Base-by-base conservation (phyloP, 1,284 basidiomycete genomes). In the Apiotrichum mycotoxinovorans region DNA sequence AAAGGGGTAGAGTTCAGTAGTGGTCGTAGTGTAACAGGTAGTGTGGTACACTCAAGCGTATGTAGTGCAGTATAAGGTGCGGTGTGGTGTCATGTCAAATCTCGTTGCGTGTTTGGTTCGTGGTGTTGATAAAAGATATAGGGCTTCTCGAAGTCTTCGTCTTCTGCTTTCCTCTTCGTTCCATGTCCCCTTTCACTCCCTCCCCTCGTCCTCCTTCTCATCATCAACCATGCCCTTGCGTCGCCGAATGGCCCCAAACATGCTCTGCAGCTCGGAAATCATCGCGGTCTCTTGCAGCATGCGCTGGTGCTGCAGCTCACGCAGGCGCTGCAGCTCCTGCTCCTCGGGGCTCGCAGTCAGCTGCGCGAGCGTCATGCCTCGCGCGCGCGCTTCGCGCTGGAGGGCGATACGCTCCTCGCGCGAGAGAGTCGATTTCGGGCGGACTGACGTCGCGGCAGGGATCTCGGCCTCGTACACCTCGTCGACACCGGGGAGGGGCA, bases 211-310 rank as follows among this genome's bases (percentile, higher is more conserved):
- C 30, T 30, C 12, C 30, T 30, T 30, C 30, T 12, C 30, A 30
- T 30, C 30, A 12, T 30, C 30, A 12, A 30, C 37, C 54, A 60
- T 56, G 22, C 60, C 65, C 54, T 70, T 75, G 30, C 65, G 58
- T 27, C 52, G 47, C 58, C 72, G 57, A 27, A 75, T 74, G 22
- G 66, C 56, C 20, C 66, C 72, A 41, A 75, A 73, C 51, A 75
- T 65, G 17, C 69, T 65, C 52, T 64, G 61, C 26, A 75, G 59
- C 65, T 75, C 73, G 41, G 65, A 62, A 18, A 75, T 66, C 27
- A 75, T 66, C 52, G 64, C 49, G 4, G 66, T 66, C 14, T 64
- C 66, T 0, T 47, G 47, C 26, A 49, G 58, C 50, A 48, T 48
- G 17, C 48, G 52, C 38, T 42, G 40, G 1, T 22, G 43, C 17